Evolutionary conservation across 352 stramenopile species (phyloP).

Genomic region (Phytophthora hybrid): DNA sequence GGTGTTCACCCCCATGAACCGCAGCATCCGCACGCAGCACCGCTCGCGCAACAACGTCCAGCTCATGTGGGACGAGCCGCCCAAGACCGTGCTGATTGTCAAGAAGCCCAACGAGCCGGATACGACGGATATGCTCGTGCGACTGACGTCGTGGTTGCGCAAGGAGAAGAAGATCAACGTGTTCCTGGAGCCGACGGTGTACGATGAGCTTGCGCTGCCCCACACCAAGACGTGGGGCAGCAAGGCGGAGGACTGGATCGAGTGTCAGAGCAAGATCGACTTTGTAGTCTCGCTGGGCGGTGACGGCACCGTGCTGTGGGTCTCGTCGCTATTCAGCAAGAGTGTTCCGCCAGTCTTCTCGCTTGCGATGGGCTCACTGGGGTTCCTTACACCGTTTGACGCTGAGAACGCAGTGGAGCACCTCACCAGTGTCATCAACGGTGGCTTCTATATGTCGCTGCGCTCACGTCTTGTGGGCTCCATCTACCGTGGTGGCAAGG

Average conservation of each 20-base stretch:
- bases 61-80: constrained; percentile 89
- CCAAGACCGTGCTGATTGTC: constrained; percentile 85
- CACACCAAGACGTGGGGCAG: constrained; percentile 70
- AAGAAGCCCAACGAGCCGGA: constrained; percentile 90
- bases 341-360: constrained; percentile 96
- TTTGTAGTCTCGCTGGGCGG: constrained; percentile 95
- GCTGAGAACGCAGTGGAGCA: constrained; percentile 71
- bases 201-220: constrained; percentile 65
- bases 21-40: constrained; percentile 88
- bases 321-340: constrained; percentile 88
- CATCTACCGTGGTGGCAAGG: constrained; percentile 71
- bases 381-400: constrained; percentile 97
- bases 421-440: constrained; percentile 77
- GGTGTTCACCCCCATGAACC: constrained; percentile 88
- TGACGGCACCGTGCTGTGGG: constrained; percentile 94
- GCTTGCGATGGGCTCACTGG: constrained; percentile 95
- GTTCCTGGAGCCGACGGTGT: constrained; percentile 78
- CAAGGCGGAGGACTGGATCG: constrained; percentile 66
- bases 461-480: constrained; percentile 78
- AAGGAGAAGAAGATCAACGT: constrained; percentile 79
- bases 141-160: constrained; percentile 76
- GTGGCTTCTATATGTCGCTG: constrained; percentile 87
- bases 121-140: constrained; percentile 75
- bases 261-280: constrained; percentile 86
- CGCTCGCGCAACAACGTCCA: constrained; percentile 90